Conservation (phyloP, 176 grass and related monocot genomes). For the Musa beccarii region DNA sequence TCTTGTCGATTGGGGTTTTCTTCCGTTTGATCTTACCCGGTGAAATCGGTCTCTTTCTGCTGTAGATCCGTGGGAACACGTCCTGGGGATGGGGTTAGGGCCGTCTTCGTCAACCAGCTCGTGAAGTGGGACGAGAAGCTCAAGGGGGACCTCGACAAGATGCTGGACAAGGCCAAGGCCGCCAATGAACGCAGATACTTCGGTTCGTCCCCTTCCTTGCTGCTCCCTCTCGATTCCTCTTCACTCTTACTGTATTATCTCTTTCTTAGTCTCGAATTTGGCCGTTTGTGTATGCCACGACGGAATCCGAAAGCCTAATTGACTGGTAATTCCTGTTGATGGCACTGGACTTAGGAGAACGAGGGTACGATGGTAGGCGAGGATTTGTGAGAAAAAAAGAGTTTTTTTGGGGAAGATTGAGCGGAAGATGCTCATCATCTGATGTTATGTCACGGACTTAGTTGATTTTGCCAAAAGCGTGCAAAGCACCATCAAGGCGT, state of each 20-base stretch:
- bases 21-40: too few relatives aligned
- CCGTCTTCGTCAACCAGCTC: constrained; percentile 68
- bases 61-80: constrained; percentile 96
- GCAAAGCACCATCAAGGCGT: too few relatives aligned
- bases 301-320: neutral
- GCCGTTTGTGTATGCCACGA: too few relatives aligned
- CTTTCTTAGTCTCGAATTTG: neutral
- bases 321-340: neutral
- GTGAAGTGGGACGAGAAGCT: constrained; percentile 87
- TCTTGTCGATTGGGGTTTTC: too few relatives aligned
- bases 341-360: too few relatives aligned
- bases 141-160: constrained; percentile 85
- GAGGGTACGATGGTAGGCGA: too few relatives aligned
- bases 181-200: constrained; percentile 95
- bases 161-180: constrained; percentile 73
- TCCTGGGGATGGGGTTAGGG: constrained; percentile 77
- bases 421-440: neutral
- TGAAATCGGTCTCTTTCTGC: neutral
- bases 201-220: constrained; percentile 26
- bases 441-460: neutral
- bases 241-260: neutral
- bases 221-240: neutral
- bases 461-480: too few relatives aligned
- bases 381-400: too few relatives aligned
- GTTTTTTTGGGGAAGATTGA: too few relatives aligned